phyloP scores from a whole-genome alignment of 2,329 filamentous ascomycete species.

The Alternaria alternata region DNA sequence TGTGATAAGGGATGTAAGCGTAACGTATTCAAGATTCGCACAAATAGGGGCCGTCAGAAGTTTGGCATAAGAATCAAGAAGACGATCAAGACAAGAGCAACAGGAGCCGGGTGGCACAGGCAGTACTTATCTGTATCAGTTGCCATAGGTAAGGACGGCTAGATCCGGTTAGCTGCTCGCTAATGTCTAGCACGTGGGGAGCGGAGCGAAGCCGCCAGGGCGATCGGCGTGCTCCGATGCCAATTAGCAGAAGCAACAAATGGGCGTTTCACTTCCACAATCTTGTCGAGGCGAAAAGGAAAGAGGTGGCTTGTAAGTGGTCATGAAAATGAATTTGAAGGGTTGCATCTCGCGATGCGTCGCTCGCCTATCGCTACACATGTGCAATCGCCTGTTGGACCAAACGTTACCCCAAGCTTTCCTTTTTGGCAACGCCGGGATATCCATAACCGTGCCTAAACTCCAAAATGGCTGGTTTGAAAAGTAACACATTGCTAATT shows the following conservation, averaged over 20 bases:
- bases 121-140: constrained; percentile 24
- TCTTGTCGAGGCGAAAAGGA: not conserved
- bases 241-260: constrained; percentile 18
- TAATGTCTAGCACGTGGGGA: constrained; percentile 28
- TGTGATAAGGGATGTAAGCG: not conserved
- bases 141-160: constrained; percentile 8
- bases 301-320: not conserved
- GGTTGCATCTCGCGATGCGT: constrained; percentile 16
- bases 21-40: not conserved
- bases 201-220: constrained; percentile 14
- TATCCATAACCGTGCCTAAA: constrained; percentile 32
- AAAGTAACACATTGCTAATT: constrained; percentile 7
- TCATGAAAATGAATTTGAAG: constrained; percentile 2
- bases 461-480: constrained; percentile 20
- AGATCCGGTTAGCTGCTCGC: constrained; percentile 26
- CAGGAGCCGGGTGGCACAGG: not conserved
- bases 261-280: not conserved
- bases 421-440: constrained; percentile 26
- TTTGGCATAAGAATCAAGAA: not conserved
- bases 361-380: constrained; percentile 18
- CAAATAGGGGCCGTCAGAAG: not conserved
- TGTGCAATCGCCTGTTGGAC: not conserved
- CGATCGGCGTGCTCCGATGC: constrained; percentile 29
- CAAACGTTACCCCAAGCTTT: constrained; percentile 8
- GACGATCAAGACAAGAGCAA: not conserved